Evolutionary conservation across 768 basidiomycete species (phyloP).

Genomic region (Termitomyces sp.): DNA sequence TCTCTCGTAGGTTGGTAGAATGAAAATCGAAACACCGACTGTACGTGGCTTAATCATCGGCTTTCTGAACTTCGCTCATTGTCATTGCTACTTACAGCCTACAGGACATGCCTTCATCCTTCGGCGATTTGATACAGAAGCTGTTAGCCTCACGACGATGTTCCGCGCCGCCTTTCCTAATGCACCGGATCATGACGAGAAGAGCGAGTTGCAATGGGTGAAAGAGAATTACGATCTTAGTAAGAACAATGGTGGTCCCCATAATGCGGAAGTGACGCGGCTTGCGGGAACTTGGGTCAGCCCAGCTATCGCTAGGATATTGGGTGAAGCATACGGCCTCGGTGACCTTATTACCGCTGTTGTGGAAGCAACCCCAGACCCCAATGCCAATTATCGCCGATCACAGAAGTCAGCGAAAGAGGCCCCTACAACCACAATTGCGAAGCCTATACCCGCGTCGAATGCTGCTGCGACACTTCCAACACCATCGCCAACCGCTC

Average conservation of each 20-base stretch:
- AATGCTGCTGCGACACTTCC: constrained; percentile 31
- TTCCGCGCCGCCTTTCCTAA: constrained; percentile 91
- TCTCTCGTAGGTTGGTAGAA: constrained; percentile 64
- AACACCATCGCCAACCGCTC: constrained; percentile 36
- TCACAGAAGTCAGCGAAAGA: constrained; percentile 33
- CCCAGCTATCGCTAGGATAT: constrained; percentile 56
- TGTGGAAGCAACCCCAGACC: constrained; percentile 73
- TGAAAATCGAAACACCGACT: constrained; percentile 81
- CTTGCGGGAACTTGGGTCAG: constrained; percentile 90
- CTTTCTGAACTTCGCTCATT: constrained; percentile 14
- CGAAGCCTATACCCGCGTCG: constrained; percentile 18
- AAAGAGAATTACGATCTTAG: constrained; percentile 71
- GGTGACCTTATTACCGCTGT: constrained; percentile 59
- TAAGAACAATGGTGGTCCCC: constrained; percentile 72
- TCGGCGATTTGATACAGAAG: constrained; percentile 89
- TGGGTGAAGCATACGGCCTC: constrained; percentile 69
- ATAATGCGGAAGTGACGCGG: constrained; percentile 57
- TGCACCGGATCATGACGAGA: constrained; percentile 74
- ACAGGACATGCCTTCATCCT: constrained; percentile 90
- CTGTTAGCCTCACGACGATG: constrained; percentile 93
- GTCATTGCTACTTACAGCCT: constrained; percentile 41
- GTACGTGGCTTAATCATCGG: constrained; percentile 39
- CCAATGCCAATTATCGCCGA: constrained; percentile 72
- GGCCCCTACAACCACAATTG: constrained; percentile 8
- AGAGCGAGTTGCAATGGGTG: constrained; percentile 78